A percentile compares a stretch with the other conserved stretches of the same genome.
Conservation (phyloP, 176 grass and related monocot genomes). For the Themeda triandra region DNA sequence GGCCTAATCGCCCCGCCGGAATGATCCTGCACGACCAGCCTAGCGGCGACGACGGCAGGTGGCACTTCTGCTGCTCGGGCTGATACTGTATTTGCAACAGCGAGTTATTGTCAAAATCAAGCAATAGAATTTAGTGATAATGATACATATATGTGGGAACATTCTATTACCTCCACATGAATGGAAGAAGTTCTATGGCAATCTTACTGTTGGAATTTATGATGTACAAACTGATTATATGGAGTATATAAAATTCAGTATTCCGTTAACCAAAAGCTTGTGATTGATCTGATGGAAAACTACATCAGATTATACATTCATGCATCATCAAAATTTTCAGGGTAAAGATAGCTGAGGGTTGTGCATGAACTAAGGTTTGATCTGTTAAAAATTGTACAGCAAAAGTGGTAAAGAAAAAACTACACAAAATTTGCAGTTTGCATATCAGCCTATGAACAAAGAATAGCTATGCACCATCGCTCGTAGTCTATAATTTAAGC, state of each 20-base stretch:
- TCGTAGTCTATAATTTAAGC: constrained; percentile 33
- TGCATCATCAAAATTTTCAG: neutral
- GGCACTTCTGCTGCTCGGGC: constrained; percentile 58
- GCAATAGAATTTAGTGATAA: neutral
- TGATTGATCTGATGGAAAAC: neutral
- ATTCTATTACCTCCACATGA: too few relatives aligned
- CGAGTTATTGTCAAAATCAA: neutral
- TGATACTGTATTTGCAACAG: constrained; percentile 25
- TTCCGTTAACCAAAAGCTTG: neutral
- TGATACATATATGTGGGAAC: neutral
- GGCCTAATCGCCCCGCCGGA: too few relatives aligned
- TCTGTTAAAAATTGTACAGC: neutral
- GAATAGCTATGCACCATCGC: constrained; percentile 31
- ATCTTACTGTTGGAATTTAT: neutral
- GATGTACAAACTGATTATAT: neutral
- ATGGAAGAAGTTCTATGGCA: neutral
- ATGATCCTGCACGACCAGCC: constrained; percentile 27
- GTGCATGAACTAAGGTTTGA: neutral
- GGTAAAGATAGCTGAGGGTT: neutral
- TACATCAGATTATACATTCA: neutral
- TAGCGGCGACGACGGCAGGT: neutral
- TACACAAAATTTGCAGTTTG: neutral
- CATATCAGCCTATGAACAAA: constrained; percentile 29
- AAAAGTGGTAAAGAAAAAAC: neutral
- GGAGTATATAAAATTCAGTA: too few relatives aligned